Percentiles rank a stretch among this genome's conserved stretches.
These are phyloP conservation scores for Dactylellina leptospora DNA, from an alignment of 2,329 filamentous ascomycete species.

Conservation along the genomic window DNA sequence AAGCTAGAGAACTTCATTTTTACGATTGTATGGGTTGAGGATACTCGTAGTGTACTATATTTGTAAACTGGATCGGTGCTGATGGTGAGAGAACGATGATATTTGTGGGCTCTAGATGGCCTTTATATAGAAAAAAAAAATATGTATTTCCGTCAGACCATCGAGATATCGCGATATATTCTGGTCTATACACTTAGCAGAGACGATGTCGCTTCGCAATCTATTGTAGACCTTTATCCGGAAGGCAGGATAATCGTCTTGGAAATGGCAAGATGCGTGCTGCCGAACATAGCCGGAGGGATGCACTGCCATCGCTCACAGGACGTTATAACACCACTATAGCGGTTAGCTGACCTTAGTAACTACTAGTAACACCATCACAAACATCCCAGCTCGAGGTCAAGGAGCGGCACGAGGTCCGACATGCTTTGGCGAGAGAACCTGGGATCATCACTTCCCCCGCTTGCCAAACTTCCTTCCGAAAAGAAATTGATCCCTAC, in stretches of 20 bases:
- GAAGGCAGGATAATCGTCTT: background rate
- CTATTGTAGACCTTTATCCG: background rate
- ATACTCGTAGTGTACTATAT: background rate
- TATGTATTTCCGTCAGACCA: no score
- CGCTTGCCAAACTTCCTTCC: background rate
- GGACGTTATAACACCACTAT: no score
- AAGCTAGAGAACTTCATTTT: conserved; percentile 7
- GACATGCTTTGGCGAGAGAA: conserved; percentile 1
- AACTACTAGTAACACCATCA: no score
- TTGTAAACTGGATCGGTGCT: background rate
- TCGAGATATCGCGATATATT: no score
- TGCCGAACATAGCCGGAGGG: conserved; percentile 1
- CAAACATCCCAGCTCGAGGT: background rate
- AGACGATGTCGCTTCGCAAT: background rate
- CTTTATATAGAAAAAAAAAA: conserved; percentile 7
- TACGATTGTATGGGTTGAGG: no score
- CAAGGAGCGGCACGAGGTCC: background rate
- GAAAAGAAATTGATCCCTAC: background rate
- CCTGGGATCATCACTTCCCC: conserved; percentile 4
- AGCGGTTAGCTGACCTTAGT: no score
- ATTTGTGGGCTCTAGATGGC: background rate
- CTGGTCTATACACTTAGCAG: no score
- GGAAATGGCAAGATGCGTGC: background rate
- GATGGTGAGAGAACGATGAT: background rate
- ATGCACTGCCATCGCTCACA: no score